Evolutionary conservation across 2,329 filamentous ascomycete species (phyloP).

Genomic region (Phoma herbarum): DNA sequence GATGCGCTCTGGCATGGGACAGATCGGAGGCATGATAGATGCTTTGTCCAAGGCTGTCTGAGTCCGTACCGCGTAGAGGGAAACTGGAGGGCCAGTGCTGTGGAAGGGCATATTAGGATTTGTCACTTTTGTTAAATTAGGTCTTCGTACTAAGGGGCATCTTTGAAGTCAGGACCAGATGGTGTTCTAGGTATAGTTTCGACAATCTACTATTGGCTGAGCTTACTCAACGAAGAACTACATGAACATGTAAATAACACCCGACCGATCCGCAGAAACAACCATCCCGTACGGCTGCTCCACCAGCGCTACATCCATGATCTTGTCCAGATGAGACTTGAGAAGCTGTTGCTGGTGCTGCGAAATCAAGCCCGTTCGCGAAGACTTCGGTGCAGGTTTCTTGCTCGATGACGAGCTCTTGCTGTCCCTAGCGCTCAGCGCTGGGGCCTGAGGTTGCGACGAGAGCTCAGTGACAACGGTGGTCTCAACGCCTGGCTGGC

Average conservation of each 20-base stretch:
- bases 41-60: slow-evolving; percentile 33
- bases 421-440: slow-evolving; percentile 33
- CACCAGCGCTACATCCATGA: slow-evolving; percentile 87
- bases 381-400: slow-evolving; percentile 57
- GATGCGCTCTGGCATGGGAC: slow-evolving; percentile 28
- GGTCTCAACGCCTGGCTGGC: slow-evolving; percentile 53
- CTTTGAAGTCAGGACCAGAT: too few relatives aligned
- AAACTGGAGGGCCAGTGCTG: slow-evolving; percentile 24
- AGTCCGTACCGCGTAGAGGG: slow-evolving; percentile 31
- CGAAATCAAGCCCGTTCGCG: slow-evolving; percentile 87
- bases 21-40: slow-evolving; percentile 28
- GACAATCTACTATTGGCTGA: too few relatives aligned
- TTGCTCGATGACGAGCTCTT: slow-evolving; percentile 49
- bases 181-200: too few relatives aligned
- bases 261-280: slow-evolving; percentile 86
- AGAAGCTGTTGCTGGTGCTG: slow-evolving; percentile 89
- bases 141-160: too few relatives aligned
- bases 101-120: slow-evolving; percentile 27
- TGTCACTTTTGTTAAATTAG: not conserved
- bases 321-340: slow-evolving; percentile 84
- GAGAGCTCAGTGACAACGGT: slow-evolving; percentile 51
- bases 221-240: slow-evolving; percentile 37
- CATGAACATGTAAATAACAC: slow-evolving; percentile 85
- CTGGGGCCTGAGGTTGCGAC: slow-evolving; percentile 33
- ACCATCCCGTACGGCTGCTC: slow-evolving; percentile 94